A percentile compares a stretch with the other conserved stretches of the same genome.
Conservation (phyloP, 805 yeast genomes). For the Suhomyces prunicola region DNA sequence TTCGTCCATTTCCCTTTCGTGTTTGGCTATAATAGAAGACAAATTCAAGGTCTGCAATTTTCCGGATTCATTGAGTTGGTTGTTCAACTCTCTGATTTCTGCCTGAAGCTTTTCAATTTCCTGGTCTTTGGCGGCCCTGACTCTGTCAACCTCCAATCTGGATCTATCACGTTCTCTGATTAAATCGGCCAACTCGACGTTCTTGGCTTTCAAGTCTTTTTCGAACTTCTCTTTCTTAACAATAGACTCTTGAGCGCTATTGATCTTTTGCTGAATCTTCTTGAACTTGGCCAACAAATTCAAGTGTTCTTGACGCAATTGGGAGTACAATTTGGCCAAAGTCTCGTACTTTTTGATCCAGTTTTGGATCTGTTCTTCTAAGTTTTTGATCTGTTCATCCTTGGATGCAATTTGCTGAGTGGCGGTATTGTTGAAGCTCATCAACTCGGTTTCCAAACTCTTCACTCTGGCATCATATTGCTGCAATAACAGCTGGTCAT, state of each 20-base stretch:
- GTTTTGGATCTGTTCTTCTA: conserved; percentile 70
- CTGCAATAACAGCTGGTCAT: conserved; percentile 76
- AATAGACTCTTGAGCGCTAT: conserved; percentile 85
- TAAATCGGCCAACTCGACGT: conserved; percentile 81
- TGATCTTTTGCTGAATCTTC: conserved; percentile 79
- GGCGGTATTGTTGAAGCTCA: conserved; percentile 58
- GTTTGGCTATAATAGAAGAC: conserved; percentile 55
- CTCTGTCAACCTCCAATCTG: conserved; percentile 71
- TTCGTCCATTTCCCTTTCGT: conserved; percentile 58
- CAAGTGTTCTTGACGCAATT: conserved; percentile 87
- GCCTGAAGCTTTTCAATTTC: conserved; percentile 66
- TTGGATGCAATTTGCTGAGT: conserved; percentile 71
- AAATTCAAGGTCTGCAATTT: conserved; percentile 63
- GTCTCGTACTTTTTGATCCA: conserved; percentile 90
- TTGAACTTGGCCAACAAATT: conserved; percentile 74
- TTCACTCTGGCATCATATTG: conserved; percentile 87
- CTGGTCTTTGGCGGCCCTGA: conserved; percentile 59
- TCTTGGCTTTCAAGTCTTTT: conserved; percentile 79
- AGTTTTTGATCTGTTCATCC: conserved; percentile 62
- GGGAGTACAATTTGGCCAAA: conserved; percentile 84
- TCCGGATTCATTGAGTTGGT: conserved; percentile 57
- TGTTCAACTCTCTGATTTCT: conserved; percentile 58
- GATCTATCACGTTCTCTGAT: conserved; percentile 90
- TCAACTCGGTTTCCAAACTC: conserved; percentile 71
- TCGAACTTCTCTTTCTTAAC: conserved; percentile 79